These are phyloP conservation scores for Neostapfia colusana DNA, from an alignment of 176 grass and related monocot genomes.

Conservation along the genomic window DNA sequence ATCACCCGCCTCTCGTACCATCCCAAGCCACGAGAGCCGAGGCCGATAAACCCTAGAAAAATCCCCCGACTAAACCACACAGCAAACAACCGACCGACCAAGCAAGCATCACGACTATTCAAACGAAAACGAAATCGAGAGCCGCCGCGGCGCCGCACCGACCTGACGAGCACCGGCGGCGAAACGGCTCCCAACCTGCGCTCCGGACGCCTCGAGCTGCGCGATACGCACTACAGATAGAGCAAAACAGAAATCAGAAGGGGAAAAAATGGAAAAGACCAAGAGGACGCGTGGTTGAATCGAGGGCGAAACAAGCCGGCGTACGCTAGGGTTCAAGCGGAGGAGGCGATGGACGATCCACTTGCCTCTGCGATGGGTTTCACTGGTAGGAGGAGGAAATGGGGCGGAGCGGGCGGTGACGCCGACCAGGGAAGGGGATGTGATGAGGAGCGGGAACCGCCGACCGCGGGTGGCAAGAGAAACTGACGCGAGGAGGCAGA, in stretches of 20 bases:
- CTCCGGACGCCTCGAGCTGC: neutral
- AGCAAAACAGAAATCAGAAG: neutral
- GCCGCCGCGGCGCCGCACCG: neutral
- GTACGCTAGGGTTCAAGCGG: constrained; percentile 15
- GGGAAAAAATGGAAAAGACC: neutral
- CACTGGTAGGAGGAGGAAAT: neutral
- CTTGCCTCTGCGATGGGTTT: constrained; percentile 24
- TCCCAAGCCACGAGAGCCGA: neutral
- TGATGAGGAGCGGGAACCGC: constrained; percentile 48
- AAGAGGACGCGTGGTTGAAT: neutral
- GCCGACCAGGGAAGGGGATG: neutral
- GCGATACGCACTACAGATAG: neutral
- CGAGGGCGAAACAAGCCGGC: neutral
- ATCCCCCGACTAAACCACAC: neutral
- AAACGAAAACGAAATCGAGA: neutral
- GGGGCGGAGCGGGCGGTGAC: neutral
- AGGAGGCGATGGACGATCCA: neutral
- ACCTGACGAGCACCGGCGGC: neutral
- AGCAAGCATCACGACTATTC: neutral
- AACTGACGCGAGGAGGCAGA: constrained; percentile 35
- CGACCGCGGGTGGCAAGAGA: constrained; percentile 27
- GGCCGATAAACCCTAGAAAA: constrained; percentile 28
- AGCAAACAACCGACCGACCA: neutral
- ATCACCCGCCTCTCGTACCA: neutral
- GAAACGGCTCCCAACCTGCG: neutral